phyloP scores from a whole-genome alignment of 257 asterid species.

The Marsdenia floribunda region DNA sequence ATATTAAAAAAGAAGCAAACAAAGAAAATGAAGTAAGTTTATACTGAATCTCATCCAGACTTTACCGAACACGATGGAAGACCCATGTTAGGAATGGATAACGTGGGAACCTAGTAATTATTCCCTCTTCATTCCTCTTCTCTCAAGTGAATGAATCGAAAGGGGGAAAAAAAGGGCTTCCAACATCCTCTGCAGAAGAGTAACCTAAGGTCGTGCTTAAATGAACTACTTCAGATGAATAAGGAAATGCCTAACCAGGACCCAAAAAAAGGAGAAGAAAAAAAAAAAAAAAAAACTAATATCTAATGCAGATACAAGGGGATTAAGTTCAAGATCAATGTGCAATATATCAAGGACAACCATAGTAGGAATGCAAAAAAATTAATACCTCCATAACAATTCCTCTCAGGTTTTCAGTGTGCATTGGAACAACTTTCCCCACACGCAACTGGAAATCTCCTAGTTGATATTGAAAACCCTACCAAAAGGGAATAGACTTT shows the following conservation, averaged over 20 bases:
- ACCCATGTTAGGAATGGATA: background rate
- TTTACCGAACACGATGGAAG: background rate
- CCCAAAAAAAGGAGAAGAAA: no score
- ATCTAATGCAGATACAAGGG: background rate
- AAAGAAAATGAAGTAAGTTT: background rate
- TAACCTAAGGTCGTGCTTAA: no score
- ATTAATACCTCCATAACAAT: constrained; percentile 84
- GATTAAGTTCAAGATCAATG: background rate
- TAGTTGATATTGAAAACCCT: constrained; percentile 81
- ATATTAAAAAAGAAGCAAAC: background rate
- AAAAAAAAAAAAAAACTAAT: background rate
- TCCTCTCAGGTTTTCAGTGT: constrained; percentile 87
- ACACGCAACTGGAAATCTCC: constrained; percentile 95
- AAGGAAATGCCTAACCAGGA: background rate
- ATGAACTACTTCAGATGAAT: background rate
- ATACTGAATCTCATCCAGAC: background rate
- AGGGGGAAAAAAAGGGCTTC: background rate
- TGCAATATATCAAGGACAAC: constrained; percentile 4
- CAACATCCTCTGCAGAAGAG: background rate
- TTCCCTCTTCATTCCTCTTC: background rate
- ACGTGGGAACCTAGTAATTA: background rate
- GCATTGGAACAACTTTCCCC: constrained; percentile 83
- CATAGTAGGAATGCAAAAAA: background rate
- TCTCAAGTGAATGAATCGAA: background rate
- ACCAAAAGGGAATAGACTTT: background rate